Base-by-base conservation (phyloP, 805 yeast genomes). In the Lipomyces kockii region DNA sequence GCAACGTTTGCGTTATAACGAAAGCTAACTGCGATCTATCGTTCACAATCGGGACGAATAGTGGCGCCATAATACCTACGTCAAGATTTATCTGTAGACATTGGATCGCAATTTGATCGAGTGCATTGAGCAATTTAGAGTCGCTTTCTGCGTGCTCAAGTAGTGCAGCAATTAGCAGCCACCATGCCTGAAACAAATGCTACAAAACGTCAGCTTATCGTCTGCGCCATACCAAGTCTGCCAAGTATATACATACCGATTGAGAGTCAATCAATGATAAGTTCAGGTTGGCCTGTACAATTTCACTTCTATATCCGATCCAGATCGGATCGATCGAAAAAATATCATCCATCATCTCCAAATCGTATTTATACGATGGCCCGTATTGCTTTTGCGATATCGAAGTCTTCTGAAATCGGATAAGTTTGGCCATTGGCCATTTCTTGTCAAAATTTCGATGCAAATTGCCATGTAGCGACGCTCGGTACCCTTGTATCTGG, bases 81-180 rank as follows among this genome's bases (percentile, higher is more conserved):
- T 82, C 80, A 37, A 79, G 76, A 70, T 85, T 86, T 7, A 84
- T 78, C 61, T 80, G 79, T 52, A 92, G 78, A n/a, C 91, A 78
- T 35, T 81, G 78, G 8, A 81, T 74, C 0, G 86, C 87, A 57
- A 83, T 74, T 8, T 77, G 52, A 11, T 64, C 70, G 8, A 76
- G 65, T 2, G 58, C 61, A 29, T 67, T 58, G 2, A 71, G 55
- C 9, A 63, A 43, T 17, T 60, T 57, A 6, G 68, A 67, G 5
- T 59, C 77, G 73, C 79, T 72, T 71, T 79, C 81, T 0, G 80
- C 75, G 8, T 75, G 67, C n/a, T 76, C 74, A 8, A 82, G 67
- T 80, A 88, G 61, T 0, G 94, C 85, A 0, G 94, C 87, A 27
- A 91, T 69, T 43, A 92, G 80, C 1, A 95, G 92, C 60, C 94